Conservation (phyloP, 441 rosid genomes). For the Mallotus repandus region DNA sequence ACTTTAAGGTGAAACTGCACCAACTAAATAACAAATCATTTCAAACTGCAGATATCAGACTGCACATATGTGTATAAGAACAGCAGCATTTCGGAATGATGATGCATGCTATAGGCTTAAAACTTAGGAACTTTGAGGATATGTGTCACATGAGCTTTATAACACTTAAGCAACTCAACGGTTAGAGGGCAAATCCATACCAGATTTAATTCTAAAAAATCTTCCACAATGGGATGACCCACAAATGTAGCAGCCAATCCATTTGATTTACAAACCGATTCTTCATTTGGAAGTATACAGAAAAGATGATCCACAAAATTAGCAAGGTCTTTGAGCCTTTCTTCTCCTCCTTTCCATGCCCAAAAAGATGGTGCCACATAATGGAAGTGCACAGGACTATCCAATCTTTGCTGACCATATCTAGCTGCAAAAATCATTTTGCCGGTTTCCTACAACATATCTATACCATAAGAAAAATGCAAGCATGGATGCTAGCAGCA, state of each 20-base stretch:
- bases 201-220: slow-evolving; percentile 50
- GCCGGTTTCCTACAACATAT: slow-evolving; percentile 45
- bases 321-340: slow-evolving; percentile 63
- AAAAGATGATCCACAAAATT: slow-evolving; percentile 79
- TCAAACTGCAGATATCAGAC: background rate
- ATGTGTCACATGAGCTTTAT: background rate
- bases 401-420: slow-evolving; percentile 32
- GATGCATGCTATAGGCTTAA: too few relatives aligned
- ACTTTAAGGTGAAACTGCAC: background rate
- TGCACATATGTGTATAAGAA: background rate
- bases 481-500: slow-evolving; percentile 20
- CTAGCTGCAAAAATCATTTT: slow-evolving; percentile 77
- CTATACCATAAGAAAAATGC: slow-evolving; percentile 26
- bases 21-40: background rate
- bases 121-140: background rate
- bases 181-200: slow-evolving; percentile 37
- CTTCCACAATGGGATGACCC: slow-evolving; percentile 87
- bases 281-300: slow-evolving; percentile 88
- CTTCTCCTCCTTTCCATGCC: slow-evolving; percentile 98
- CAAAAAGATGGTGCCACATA: slow-evolving; percentile 94
- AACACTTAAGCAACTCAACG: background rate
- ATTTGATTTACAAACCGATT: slow-evolving; percentile 50
- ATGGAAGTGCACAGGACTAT: slow-evolving; percentile 63
- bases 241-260: slow-evolving; percentile 78
- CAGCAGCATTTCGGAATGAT: background rate